Conservation (phyloP, 2,329 filamentous ascomycete species). For the Xylariales sp. region DNA sequence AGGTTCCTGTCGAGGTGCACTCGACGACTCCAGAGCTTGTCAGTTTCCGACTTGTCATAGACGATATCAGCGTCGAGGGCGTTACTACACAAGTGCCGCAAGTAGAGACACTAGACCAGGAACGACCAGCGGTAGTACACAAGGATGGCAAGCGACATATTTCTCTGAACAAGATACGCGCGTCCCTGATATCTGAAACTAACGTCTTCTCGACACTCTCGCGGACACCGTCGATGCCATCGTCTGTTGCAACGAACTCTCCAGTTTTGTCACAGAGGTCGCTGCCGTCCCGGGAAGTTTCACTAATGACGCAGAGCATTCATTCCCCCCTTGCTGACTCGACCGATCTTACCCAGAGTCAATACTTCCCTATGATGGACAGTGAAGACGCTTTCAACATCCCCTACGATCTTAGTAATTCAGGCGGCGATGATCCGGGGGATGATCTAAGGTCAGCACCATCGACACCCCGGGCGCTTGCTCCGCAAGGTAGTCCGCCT, state of each 20-base stretch:
- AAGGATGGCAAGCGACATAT: constrained; percentile 64
- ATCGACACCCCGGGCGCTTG: constrained; percentile 48
- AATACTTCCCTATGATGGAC: constrained; percentile 34
- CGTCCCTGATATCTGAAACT: constrained; percentile 62
- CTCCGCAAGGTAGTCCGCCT: constrained; percentile 31
- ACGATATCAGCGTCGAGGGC: constrained; percentile 62
- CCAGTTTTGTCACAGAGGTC: constrained; percentile 28
- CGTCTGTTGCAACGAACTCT: constrained; percentile 48
- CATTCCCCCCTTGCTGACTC: constrained; percentile 27
- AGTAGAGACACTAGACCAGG: constrained; percentile 22
- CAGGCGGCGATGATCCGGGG: constrained; percentile 28
- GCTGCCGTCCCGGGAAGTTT: constrained; percentile 19
- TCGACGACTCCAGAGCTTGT: constrained; percentile 47
- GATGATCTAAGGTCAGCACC: constrained; percentile 30
- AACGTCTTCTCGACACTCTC: constrained; percentile 59
- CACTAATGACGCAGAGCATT: constrained; percentile 14
- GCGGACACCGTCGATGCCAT: constrained; percentile 53
- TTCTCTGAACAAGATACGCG: constrained; percentile 58
- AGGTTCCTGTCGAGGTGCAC: constrained; percentile 46
- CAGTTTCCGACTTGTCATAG: constrained; percentile 61
- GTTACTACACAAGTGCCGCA: constrained; percentile 41
- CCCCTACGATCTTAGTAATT: constrained; percentile 44
- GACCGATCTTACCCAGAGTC: constrained; percentile 28
- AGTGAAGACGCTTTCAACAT: constrained; percentile 54
- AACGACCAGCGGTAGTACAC: constrained; percentile 36